phyloP scores from a whole-genome alignment of 1,284 basidiomycete genomes.

The Mycena sp. region DNA sequence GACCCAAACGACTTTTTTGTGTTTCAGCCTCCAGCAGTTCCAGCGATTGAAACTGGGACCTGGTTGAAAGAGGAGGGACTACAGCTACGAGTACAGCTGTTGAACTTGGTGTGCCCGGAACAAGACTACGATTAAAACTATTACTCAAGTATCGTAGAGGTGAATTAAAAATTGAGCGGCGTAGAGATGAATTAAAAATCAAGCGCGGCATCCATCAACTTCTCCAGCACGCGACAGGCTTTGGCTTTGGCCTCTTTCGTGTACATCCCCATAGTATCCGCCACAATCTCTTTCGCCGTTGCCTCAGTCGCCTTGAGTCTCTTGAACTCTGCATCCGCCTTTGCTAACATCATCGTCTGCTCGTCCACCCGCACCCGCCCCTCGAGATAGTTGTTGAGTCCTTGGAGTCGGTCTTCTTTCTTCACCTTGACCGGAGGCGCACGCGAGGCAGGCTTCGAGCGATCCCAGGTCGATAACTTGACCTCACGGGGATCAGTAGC shows the following conservation, averaged over 20 bases:
- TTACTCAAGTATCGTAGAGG: background rate
- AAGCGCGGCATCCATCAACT: conserved; percentile 6
- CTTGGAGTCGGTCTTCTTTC: conserved; percentile 12
- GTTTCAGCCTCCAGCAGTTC: conserved; percentile 4
- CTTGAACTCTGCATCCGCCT: conserved; percentile 6
- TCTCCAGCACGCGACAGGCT: conserved; percentile 6
- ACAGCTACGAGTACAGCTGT: conserved; percentile 1
- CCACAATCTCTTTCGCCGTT: background rate
- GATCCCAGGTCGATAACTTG: conserved; percentile 3
- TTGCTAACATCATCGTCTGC: conserved; percentile 2
- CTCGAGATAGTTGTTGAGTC: conserved; percentile 5
- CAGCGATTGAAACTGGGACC: background rate
- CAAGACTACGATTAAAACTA: conserved; percentile 8
- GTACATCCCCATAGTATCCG: background rate
- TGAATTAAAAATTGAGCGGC: no score
- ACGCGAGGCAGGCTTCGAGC: conserved; percentile 8
- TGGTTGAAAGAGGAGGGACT: conserved; percentile 7
- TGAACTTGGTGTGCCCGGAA: conserved; percentile 2
- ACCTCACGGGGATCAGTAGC: conserved; percentile 2
- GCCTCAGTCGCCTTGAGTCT: conserved; percentile 2
- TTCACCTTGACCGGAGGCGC: background rate
- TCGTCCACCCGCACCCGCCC: conserved; percentile 1
- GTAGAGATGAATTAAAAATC: background rate
- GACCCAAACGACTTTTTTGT: background rate
- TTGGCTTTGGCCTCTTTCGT: background rate